A percentile compares a stretch with the other conserved stretches of the same genome.
These are phyloP conservation scores for Neurospora pannonica DNA, from an alignment of 495 filamentous ascomycete genomes.

Conservation along the genomic window DNA sequence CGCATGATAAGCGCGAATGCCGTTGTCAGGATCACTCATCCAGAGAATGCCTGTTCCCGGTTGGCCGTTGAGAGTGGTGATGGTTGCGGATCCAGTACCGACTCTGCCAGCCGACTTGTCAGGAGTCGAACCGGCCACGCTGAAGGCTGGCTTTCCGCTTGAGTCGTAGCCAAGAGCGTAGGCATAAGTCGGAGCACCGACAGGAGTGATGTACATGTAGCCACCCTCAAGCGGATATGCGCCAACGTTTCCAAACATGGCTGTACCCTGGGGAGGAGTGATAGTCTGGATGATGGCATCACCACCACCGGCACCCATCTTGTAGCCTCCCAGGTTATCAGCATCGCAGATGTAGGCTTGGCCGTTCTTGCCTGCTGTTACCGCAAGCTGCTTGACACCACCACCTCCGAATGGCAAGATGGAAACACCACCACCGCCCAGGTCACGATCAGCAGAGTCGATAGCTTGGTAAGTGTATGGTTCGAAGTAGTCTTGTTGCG, in stretches of 20 bases:
- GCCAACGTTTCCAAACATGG: conserved; percentile 12
- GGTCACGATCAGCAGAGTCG: conserved; percentile 5
- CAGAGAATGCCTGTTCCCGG: conserved; percentile 33
- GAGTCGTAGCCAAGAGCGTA: conserved; percentile 27
- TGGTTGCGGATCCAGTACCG: conserved; percentile 29
- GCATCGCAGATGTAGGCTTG: conserved; percentile 28
- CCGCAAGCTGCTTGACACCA: conserved; percentile 19
- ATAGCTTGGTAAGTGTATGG: conserved; percentile 9
- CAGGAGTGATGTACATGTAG: conserved; percentile 12
- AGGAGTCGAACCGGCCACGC: conserved; percentile 13
- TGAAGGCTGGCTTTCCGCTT: conserved; percentile 19
- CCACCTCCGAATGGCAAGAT: conserved; percentile 25
- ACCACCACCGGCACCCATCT: conserved; percentile 7
- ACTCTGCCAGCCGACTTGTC: conserved; percentile 25
- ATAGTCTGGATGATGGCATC: conserved; percentile 29
- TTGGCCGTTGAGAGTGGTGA: conserved; percentile 30
- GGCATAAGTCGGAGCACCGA: conserved; percentile 20
- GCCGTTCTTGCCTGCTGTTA: conserved; percentile 27
- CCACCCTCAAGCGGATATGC: conserved; percentile 8
- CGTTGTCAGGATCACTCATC: conserved; percentile 31
- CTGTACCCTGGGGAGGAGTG: conserved; percentile 13
- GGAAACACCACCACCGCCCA: conserved; percentile 14
- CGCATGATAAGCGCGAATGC: conserved; percentile 29
- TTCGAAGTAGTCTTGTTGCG: conserved; percentile 25
- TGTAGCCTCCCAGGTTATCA: conserved; percentile 31